Evolutionary conservation across 139 green algal genomes (phyloP).

Genomic region (Auxenochlorella pyrenoidosa): DNA sequence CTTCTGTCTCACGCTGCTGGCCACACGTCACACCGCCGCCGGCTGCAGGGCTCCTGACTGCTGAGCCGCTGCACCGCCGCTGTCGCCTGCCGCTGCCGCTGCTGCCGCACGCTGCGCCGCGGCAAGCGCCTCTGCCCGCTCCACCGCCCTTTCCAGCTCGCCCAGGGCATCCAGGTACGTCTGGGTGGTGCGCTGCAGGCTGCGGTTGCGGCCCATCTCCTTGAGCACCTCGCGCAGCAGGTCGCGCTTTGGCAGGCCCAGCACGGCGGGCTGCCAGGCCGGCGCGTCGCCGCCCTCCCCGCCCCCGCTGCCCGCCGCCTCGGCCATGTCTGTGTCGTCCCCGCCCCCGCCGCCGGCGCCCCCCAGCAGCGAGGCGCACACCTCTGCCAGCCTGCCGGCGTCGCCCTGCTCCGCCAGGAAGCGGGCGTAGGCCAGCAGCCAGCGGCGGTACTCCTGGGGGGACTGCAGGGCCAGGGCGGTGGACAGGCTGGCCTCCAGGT

Average conservation of each 20-base stretch:
- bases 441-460: conserved; percentile 64
- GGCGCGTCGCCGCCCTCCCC: background rate
- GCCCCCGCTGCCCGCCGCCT: background rate
- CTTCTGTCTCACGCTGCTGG: background rate
- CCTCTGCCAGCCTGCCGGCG: conserved; percentile 62
- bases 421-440: conserved; percentile 70
- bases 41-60: background rate
- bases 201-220: conserved; percentile 47
- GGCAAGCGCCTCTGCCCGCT: background rate
- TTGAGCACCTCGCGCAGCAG: conserved; percentile 67
- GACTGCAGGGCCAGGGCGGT: conserved; percentile 58
- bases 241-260: conserved; percentile 68
- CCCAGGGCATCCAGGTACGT: conserved; percentile 34
- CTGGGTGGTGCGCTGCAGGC: conserved; percentile 35
- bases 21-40: background rate
- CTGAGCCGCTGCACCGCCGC: background rate
- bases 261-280: conserved; percentile 58
- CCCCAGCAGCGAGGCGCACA: conserved; percentile 67
- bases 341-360: background rate
- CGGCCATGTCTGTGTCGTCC: background rate
- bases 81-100: background rate
- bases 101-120: background rate
- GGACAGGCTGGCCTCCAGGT: conserved; percentile 71
- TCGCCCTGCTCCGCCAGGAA: conserved; percentile 53
- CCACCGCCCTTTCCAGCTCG: conserved; percentile 11